Conservation (phyloP, 1,284 basidiomycete genomes). For the Ustilago nuda region DNA sequence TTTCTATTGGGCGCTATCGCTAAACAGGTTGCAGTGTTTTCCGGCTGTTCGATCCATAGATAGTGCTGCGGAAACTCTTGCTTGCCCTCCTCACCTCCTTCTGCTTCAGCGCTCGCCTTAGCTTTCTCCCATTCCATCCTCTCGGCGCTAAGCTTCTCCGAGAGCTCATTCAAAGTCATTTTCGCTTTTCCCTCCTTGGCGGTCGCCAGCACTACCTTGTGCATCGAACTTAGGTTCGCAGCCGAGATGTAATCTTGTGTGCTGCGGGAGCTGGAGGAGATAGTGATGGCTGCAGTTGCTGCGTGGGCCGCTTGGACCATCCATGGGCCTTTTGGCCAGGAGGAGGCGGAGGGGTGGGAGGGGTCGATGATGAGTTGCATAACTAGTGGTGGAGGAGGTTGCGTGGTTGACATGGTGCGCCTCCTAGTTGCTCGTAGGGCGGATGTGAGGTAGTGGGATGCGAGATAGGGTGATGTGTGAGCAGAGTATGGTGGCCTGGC, state of each 20-base stretch:
- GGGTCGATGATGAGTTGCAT: constrained; percentile 67
- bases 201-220: constrained; percentile 67
- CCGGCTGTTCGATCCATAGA: constrained; percentile 75
- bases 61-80: constrained; percentile 69
- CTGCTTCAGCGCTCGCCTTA: not conserved
- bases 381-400: constrained; percentile 34
- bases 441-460: not conserved
- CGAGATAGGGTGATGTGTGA: not conserved
- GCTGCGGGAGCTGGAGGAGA: constrained; percentile 15
- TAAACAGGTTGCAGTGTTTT: constrained; percentile 73
- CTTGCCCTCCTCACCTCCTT: constrained; percentile 1
- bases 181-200: constrained; percentile 28
- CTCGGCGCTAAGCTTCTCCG: constrained; percentile 60
- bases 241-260: constrained; percentile 52
- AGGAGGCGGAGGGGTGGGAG: constrained; percentile 44
- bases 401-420: constrained; percentile 19
- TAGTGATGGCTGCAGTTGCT: constrained; percentile 70
- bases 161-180: constrained; percentile 61
- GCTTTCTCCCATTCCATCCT: constrained; percentile 24
- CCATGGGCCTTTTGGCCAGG: constrained; percentile 74
- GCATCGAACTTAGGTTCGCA: constrained; percentile 55
- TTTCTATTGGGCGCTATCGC: constrained; percentile 74
- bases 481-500: too few species aligned
- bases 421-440: not conserved
- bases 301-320: constrained; percentile 75